These are phyloP conservation scores for Penicillium tannophilum DNA, from an alignment of 495 filamentous ascomycete genomes.

Conservation along the genomic window DNA sequence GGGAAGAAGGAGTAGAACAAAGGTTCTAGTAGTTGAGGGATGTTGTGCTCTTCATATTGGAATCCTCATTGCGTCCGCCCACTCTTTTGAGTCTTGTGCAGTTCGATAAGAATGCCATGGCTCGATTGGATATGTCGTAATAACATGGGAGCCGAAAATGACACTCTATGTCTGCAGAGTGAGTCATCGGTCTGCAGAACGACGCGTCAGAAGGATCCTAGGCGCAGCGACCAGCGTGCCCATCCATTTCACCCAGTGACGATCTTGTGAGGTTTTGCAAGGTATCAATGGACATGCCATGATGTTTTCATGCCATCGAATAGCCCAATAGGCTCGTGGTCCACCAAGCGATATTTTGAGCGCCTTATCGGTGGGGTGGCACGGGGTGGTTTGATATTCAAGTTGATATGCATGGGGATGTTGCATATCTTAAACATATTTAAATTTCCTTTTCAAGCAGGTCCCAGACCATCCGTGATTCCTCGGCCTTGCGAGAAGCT, in stretches of 20 bases:
- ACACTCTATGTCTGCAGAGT: neutral
- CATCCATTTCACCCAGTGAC: neutral
- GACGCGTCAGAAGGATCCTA: neutral
- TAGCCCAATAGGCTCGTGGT: neutral
- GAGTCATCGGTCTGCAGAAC: neutral
- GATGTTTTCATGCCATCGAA: neutral
- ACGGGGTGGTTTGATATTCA: neutral
- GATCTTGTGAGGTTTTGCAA: neutral
- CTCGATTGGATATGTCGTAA: neutral
- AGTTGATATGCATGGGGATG: neutral
- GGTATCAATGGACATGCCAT: neutral
- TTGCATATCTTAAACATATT: neutral
- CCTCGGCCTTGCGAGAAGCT: constrained; percentile 24
- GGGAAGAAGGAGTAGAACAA: no score
- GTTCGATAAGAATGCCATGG: neutral
- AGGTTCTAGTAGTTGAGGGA: no score
- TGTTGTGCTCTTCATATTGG: neutral
- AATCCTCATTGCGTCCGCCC: neutral
- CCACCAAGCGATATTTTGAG: neutral
- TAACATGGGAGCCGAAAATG: no score
- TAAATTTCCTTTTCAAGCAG: constrained; percentile 36
- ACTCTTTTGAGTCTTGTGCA: neutral
- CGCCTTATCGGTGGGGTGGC: no score
- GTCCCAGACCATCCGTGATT: constrained; percentile 41
- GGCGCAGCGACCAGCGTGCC: neutral